phyloP scores from a whole-genome alignment of 176 grass and related monocot genomes.

The Ensete glaucum region DNA sequence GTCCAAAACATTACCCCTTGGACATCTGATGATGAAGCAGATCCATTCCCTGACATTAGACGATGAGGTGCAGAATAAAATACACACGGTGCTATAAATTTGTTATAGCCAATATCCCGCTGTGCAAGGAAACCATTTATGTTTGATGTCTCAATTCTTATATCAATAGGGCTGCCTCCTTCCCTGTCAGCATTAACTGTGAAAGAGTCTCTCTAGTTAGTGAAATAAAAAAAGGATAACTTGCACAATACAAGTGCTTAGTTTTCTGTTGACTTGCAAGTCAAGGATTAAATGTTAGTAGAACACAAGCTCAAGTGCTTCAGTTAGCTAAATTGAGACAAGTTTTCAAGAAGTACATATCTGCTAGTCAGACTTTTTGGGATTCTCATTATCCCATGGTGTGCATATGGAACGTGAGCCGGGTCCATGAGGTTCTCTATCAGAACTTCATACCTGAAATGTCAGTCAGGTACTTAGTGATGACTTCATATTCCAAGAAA shows the following conservation, averaged over 20 bases:
- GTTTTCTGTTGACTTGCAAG: neutral
- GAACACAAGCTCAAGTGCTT: neutral
- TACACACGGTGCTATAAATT: slow-evolving; percentile 47
- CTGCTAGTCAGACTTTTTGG: slow-evolving; percentile 42
- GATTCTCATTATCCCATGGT: slow-evolving; percentile 47
- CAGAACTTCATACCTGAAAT: slow-evolving; percentile 64
- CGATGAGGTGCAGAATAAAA: slow-evolving; percentile 16
- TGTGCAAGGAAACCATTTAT: slow-evolving; percentile 39
- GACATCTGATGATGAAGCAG: slow-evolving; percentile 2
- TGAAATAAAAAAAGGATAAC: neutral
- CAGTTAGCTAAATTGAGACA: neutral
- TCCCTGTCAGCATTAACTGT: slow-evolving; percentile 65
- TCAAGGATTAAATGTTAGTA: too few relatives aligned
- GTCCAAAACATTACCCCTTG: neutral
- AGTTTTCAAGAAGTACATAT: slow-evolving; percentile 43
- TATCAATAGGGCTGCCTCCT: slow-evolving; percentile 50
- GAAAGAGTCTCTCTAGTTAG: slow-evolving; percentile 25
- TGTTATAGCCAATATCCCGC: slow-evolving; percentile 29
- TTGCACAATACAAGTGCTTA: neutral
- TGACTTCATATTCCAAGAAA: slow-evolving; percentile 7
- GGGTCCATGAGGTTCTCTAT: slow-evolving; percentile 83
- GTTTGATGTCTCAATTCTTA: slow-evolving; percentile 39
- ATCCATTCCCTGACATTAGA: neutral
- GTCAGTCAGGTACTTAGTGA: neutral
- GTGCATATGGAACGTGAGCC: slow-evolving; percentile 73